A percentile compares a stretch with the other conserved stretches of the same genome.
Conservation (phyloP, 2,329 filamentous ascomycete species). For the Graphiopsis chlorocephala region DNA sequence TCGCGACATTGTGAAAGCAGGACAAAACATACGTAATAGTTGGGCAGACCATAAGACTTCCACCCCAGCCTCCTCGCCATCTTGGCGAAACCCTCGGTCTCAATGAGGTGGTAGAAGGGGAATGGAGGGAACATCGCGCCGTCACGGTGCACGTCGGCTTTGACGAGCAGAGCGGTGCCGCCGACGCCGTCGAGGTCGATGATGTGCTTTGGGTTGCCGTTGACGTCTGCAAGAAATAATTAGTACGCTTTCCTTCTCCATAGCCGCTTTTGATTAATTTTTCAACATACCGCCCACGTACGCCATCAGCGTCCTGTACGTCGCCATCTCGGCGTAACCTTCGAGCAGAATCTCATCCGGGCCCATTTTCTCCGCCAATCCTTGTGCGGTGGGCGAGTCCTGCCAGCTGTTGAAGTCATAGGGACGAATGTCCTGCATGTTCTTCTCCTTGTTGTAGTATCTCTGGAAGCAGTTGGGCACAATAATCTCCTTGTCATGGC, state of each 20-base stretch:
- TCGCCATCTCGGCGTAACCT: slow-evolving; percentile 89
- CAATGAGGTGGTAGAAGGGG: slow-evolving; percentile 92
- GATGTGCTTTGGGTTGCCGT: slow-evolving; percentile 31
- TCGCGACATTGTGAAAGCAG: background rate
- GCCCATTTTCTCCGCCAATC: slow-evolving; percentile 75
- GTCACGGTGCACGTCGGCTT: slow-evolving; percentile 93
- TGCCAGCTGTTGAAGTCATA: slow-evolving; percentile 99
- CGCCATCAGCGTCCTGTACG: slow-evolving; percentile 88
- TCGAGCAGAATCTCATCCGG: slow-evolving; percentile 91
- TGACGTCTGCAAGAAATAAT: slow-evolving; percentile 23
- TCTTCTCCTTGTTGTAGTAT: slow-evolving; percentile 66
- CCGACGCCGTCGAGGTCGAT: slow-evolving; percentile 87
- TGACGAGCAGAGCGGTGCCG: slow-evolving; percentile 87
- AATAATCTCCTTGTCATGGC: slow-evolving; percentile 84
- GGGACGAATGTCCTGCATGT: slow-evolving; percentile 70
- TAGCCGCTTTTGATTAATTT: background rate
- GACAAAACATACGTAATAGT: slow-evolving; percentile 75
- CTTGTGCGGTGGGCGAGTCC: slow-evolving; percentile 76
- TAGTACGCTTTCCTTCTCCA: background rate
- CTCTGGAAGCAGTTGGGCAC: slow-evolving; percentile 95
- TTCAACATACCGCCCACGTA: slow-evolving; percentile 61
- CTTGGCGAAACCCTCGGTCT: slow-evolving; percentile 96
- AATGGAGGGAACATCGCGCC: slow-evolving; percentile 99
- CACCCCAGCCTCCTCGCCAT: slow-evolving; percentile 91
- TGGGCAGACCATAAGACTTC: slow-evolving; percentile 82